Conservation (phyloP, 768 basidiomycete species). For the Boletus subparvulus region DNA sequence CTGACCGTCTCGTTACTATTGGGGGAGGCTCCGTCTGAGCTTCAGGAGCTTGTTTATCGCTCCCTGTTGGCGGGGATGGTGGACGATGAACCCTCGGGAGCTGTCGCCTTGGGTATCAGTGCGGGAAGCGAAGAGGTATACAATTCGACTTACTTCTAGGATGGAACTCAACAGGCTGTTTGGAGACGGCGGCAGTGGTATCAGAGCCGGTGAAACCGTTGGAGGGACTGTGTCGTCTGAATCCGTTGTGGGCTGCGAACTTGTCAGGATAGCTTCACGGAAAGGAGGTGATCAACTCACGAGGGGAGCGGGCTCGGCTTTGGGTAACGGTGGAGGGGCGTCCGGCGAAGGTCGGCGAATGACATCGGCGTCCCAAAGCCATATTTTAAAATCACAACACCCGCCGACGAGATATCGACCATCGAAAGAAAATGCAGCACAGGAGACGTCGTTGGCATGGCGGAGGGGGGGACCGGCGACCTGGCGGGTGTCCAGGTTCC, state of each 20-base stretch:
- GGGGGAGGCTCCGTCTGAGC: constrained; percentile 9
- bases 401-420: constrained; percentile 29
- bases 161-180: constrained; percentile 18
- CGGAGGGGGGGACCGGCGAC: constrained; percentile 20
- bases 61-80: constrained; percentile 1
- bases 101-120: constrained; percentile 6
- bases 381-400: constrained; percentile 31
- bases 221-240: not conserved
- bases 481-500: constrained; percentile 28
- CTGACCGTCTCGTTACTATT: not conserved
- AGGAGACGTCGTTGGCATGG: constrained; percentile 31
- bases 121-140: not conserved
- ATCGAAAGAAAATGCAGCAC: constrained; percentile 33
- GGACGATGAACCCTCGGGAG: constrained; percentile 12
- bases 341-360: constrained; percentile 16
- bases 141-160: constrained; percentile 12
- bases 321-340: constrained; percentile 8
- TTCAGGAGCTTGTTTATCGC: not conserved
- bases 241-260: constrained; percentile 8
- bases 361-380: constrained; percentile 28
- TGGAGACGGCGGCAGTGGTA: constrained; percentile 26
- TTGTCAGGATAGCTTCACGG: not conserved
- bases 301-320: constrained; percentile 6
- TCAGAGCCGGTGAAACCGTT: constrained; percentile 12
- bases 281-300: constrained; percentile 5